Conservation (phyloP, 257 asterid species). For the Parsonsia alboflavescens region DNA sequence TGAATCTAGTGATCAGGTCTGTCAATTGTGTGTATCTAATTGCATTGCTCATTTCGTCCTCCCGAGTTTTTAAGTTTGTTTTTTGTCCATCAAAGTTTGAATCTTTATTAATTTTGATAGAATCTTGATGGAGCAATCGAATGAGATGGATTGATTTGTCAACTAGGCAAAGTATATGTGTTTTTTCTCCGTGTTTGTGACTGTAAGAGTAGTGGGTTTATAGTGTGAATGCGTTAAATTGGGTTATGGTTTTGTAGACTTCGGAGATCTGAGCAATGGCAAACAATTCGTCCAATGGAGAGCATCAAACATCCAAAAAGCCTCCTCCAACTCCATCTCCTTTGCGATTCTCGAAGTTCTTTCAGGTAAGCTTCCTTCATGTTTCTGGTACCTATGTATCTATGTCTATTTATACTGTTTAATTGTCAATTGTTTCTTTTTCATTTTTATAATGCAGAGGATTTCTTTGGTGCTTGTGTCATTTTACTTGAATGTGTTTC, state of each 20-base stretch:
- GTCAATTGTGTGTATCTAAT: not conserved
- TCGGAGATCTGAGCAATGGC: constrained; percentile 24
- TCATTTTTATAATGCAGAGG: not conserved
- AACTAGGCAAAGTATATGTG: not conserved
- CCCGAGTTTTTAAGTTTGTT: not conserved
- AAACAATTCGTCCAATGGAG: constrained; percentile 23
- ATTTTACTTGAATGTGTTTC: not conserved
- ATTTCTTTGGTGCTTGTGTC: not conserved
- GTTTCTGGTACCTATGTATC: not conserved
- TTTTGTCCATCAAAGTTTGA: not conserved
- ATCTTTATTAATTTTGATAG: not conserved
- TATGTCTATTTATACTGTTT: not conserved
- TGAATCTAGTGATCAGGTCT: constrained; percentile 4
- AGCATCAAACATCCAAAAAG: constrained; percentile 24
- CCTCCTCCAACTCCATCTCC: constrained; percentile 35
- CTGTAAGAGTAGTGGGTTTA: not conserved
- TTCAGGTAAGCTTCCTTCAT: constrained; percentile 19
- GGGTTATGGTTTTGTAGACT: not conserved
- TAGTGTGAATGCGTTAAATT: not conserved
- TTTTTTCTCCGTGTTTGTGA: not conserved
- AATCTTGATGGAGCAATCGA: not conserved
- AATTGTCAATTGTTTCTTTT: not conserved
- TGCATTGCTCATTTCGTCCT: not conserved
- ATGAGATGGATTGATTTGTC: not conserved
- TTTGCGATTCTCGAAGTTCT: constrained; percentile 28